These are phyloP conservation scores for Penicillium corylophilum DNA, from an alignment of 2,329 filamentous ascomycete species.

Conservation along the genomic window DNA sequence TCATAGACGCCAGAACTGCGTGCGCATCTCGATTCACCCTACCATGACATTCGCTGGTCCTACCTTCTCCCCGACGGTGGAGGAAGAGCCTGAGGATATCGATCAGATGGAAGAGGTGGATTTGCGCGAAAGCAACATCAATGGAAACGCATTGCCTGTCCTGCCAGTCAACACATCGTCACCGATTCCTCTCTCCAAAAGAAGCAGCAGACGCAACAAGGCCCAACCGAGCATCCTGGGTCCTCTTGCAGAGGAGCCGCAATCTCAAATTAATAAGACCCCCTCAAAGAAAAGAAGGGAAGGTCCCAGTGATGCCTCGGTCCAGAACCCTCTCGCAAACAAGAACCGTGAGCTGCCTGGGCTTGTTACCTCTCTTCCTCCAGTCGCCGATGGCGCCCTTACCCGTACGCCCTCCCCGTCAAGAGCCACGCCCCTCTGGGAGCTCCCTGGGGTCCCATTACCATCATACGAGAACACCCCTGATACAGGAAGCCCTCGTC, in stretches of 20 bases:
- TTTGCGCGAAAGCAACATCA: conserved; percentile 23
- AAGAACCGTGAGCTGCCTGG: conserved; percentile 26
- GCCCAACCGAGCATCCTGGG: conserved; percentile 18
- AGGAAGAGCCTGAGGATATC: conserved; percentile 36
- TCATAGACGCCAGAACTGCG: conserved; percentile 45
- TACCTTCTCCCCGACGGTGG: conserved; percentile 34
- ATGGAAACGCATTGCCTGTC: conserved; percentile 11
- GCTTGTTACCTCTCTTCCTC: conserved; percentile 27
- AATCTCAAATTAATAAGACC: conserved; percentile 14
- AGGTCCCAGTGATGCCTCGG: conserved; percentile 10
- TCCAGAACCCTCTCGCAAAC: conserved; percentile 15
- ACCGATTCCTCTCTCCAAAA: conserved; percentile 14
- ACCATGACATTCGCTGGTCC: conserved; percentile 36
- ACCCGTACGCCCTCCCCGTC: conserved; percentile 34
- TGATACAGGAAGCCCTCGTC: conserved; percentile 30
- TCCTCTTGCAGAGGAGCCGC: conserved; percentile 23
- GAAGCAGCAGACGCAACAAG: conserved; percentile 21
- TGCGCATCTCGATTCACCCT: conserved; percentile 42
- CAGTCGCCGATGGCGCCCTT: conserved; percentile 15
- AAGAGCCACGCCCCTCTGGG: conserved; percentile 27
- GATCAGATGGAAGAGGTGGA: conserved; percentile 34
- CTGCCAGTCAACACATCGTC: conserved; percentile 14
- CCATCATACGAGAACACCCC: conserved; percentile 26
- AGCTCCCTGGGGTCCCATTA: conserved; percentile 21
- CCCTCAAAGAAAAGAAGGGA: conserved; percentile 29